phyloP scores from a whole-genome alignment of 1,284 basidiomycete genomes.

The Papiliotrema laurentii region DNA sequence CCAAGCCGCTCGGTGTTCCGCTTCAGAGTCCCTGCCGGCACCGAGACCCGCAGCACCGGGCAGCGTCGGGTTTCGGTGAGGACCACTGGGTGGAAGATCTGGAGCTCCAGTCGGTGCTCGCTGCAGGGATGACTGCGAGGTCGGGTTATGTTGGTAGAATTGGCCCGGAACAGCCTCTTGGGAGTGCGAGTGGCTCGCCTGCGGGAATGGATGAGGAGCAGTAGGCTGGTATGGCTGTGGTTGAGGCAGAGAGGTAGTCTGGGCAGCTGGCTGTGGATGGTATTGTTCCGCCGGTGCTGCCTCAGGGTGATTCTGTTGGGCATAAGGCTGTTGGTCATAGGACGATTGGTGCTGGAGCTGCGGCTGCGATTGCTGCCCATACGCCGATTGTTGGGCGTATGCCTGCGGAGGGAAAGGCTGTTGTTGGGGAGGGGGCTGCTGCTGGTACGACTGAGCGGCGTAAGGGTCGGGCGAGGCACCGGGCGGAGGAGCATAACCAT shows the following conservation, averaged over 20 bases:
- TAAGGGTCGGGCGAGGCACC: constrained; percentile 11
- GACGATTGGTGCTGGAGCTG: constrained; percentile 7
- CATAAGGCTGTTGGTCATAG: constrained; percentile 13
- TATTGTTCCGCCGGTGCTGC: constrained; percentile 6
- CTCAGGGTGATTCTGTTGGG: constrained; percentile 13
- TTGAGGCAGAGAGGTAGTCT: constrained; percentile 32
- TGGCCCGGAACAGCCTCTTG: constrained; percentile 8
- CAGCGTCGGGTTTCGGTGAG: constrained; percentile 24
- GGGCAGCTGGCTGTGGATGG: no score
- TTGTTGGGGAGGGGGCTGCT: constrained; percentile 5
- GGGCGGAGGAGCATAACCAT: constrained; percentile 21
- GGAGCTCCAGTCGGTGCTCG: constrained; percentile 25
- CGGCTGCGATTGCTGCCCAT: constrained; percentile 9
- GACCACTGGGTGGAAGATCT: constrained; percentile 18
- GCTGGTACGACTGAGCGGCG: constrained; percentile 7
- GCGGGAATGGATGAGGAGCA: constrained; percentile 13
- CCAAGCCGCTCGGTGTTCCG: constrained; percentile 43
- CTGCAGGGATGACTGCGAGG: constrained; percentile 12
- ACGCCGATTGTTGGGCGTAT: constrained; percentile 4
- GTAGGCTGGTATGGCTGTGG: constrained; percentile 9
- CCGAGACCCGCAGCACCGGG: constrained; percentile 37
- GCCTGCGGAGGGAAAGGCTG: constrained; percentile 10
- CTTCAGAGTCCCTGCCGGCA: constrained; percentile 27
- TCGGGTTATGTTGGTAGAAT: constrained; percentile 11
- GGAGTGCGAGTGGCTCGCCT: not conserved